Evolutionary conservation across 2,329 filamentous ascomycete species (phyloP), one percentile per base, ranked within the genome.

Genomic region (Sporothrix pseudoabietina): DNA sequence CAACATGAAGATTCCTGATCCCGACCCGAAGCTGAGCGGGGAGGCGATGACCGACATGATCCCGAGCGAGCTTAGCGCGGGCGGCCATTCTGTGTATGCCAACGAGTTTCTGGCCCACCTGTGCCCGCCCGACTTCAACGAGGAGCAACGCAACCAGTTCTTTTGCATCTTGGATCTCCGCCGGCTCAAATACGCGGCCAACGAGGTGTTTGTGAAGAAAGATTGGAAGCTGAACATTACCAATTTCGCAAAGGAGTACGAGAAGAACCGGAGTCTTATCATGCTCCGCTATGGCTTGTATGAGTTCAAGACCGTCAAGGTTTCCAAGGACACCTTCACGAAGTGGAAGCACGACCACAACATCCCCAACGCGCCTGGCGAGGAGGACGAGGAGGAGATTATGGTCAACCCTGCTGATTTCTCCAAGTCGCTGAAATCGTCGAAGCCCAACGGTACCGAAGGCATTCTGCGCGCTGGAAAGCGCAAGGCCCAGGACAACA

Each of bases 241-340:
- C 75, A 89, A 89, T 78, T 90, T 90, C 73, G 87, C 88, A 54
- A 90, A 89, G 78, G 88, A 89, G 78, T 90, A 88, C 75, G 88
- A 90, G 78, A 90, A 90, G 82, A 89, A 87, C 78, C 84, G 88
- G 68, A 88, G 87, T 76, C 81, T 90, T 59, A 89, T 90, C 73
- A 85, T 90, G 80, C 78, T 90, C 72, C 86, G 87, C 66, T 90
- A 90, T 75, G 88, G 87, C 1, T 83, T 89, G 1, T 90, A 89
- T 77, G 86, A 89, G 77, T 90, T 89, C 81, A 88, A 89, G 81
- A 89, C 87, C 22, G 85, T 89, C 57, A 88, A 88, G 77, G 87
- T 87, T 1, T 88, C 87, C 0, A 85, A 85, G 74, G 86, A 88
- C 54, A 83, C 88, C 9, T 82, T 89, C 71, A 87, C 85, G 79